Percentiles rank a stretch among this genome's conserved stretches.
These are phyloP conservation scores for Saturnispora saitoi DNA, from an alignment of 805 yeast species.

Conservation along the genomic window DNA sequence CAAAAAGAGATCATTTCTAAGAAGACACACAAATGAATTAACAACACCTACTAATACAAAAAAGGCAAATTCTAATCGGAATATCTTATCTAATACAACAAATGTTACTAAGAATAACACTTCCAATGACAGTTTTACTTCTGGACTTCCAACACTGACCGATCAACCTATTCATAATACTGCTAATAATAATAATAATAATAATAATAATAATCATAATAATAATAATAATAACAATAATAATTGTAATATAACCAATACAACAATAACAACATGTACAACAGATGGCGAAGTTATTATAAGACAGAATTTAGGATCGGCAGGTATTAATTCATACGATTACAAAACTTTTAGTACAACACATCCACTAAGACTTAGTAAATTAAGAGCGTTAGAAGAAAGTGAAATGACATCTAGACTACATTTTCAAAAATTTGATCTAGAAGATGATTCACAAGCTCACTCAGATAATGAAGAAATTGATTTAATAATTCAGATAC, in stretches of 20 bases:
- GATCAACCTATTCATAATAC: background rate
- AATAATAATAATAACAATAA: background rate
- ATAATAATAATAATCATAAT: background rate
- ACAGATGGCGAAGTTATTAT: constrained; percentile 16
- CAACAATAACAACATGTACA: background rate
- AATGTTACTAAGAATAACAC: background rate
- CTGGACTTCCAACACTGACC: background rate
- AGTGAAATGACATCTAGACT: constrained; percentile 28
- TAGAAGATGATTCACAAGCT: background rate
- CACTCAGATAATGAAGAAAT: constrained; percentile 2
- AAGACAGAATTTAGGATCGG: constrained; percentile 16
- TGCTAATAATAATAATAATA: background rate
- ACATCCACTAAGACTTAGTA: constrained; percentile 28
- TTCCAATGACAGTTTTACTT: background rate
- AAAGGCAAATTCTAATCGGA: background rate
- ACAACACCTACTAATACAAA: background rate
- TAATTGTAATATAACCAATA: background rate
- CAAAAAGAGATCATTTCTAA: constrained; percentile 5
- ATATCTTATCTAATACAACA: constrained; percentile 5
- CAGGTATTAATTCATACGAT: constrained; percentile 27
- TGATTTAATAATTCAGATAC: constrained; percentile 18
- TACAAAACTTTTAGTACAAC: constrained; percentile 28
- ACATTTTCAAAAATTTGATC: constrained; percentile 20
- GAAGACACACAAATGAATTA: constrained; percentile 2
- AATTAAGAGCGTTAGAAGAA: constrained; percentile 31